Percentiles rank a stretch among this genome's conserved stretches.
Evolutionary conservation across 768 basidiomycete genomes (phyloP).

Genomic region (Coprinopsis marcescibilis): DNA sequence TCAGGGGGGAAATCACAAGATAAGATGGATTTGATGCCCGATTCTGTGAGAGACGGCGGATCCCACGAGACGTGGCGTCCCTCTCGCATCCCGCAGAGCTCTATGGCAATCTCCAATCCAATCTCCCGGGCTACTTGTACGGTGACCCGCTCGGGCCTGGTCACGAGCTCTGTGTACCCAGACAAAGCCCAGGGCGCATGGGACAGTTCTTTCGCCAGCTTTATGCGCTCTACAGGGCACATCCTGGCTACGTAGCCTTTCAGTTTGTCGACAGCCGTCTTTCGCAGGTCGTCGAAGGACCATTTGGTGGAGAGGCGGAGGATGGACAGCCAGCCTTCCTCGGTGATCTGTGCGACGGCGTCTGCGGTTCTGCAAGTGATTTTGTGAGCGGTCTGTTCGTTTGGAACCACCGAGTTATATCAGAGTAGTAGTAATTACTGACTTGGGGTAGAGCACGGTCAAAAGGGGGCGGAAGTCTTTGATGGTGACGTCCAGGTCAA

Average conservation of each 20-base stretch:
- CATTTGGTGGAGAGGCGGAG: not conserved
- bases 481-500: not conserved
- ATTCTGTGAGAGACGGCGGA: too few relatives aligned
- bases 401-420: not conserved
- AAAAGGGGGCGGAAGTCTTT: not conserved
- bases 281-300: constrained; percentile 1
- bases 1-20: too few relatives aligned
- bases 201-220: not conserved
- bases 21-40: too few relatives aligned
- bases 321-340: not conserved
- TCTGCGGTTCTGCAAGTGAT: not conserved
- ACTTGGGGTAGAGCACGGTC: not conserved
- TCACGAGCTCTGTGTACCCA: not conserved
- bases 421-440: not conserved
- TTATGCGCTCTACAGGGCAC: not conserved
- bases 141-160: not conserved
- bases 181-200: not conserved
- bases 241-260: not conserved
- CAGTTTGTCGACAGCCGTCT: not conserved
- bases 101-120: not conserved
- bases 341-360: not conserved
- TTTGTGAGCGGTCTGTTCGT: not conserved
- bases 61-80: too few relatives aligned
- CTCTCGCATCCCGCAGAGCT: not conserved
- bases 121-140: not conserved